phyloP scores from a whole-genome alignment of 768 basidiomycete species.

The Lentinula sp. region DNA sequence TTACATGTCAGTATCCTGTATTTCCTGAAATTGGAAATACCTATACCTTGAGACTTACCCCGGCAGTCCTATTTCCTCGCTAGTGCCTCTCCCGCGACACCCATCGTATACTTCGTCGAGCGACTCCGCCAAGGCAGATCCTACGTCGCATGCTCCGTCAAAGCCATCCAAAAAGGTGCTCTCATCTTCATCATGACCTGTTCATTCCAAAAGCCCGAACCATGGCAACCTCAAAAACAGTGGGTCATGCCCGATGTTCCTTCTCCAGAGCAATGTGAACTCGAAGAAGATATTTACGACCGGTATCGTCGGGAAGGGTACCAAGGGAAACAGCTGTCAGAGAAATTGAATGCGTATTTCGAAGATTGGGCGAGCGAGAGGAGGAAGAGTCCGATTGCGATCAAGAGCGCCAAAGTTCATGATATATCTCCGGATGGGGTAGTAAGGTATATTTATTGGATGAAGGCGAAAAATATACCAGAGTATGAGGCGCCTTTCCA shows the following conservation, averaged over 20 bases:
- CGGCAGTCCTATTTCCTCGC: conserved; percentile 75
- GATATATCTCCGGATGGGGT: conserved; percentile 38
- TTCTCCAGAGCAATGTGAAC: conserved; percentile 55
- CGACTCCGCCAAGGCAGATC: conserved; percentile 68
- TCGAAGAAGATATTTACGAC: conserved; percentile 40
- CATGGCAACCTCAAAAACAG: conserved; percentile 64
- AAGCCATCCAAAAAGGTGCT: conserved; percentile 47
- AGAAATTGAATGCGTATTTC: background rate
- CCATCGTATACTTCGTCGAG: conserved; percentile 77
- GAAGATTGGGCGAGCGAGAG: conserved; percentile 47
- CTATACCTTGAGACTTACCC: conserved; percentile 6
- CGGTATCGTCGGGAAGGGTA: background rate
- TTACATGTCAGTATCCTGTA: conserved; percentile 49
- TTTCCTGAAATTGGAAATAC: background rate
- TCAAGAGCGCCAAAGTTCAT: conserved; percentile 47
- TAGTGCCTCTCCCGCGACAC: conserved; percentile 64
- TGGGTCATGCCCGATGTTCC: conserved; percentile 59
- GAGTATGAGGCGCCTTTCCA: conserved; percentile 69
- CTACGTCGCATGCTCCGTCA: conserved; percentile 62
- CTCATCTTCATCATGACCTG: conserved; percentile 60
- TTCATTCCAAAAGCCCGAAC: conserved; percentile 79
- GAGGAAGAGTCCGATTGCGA: conserved; percentile 58
- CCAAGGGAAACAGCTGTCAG: background rate
- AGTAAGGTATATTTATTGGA: conserved; percentile 66
- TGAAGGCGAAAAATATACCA: conserved; percentile 65